Evolutionary conservation across 805 yeast species (phyloP).

Genomic region (Barnettozyma botsteinii): DNA sequence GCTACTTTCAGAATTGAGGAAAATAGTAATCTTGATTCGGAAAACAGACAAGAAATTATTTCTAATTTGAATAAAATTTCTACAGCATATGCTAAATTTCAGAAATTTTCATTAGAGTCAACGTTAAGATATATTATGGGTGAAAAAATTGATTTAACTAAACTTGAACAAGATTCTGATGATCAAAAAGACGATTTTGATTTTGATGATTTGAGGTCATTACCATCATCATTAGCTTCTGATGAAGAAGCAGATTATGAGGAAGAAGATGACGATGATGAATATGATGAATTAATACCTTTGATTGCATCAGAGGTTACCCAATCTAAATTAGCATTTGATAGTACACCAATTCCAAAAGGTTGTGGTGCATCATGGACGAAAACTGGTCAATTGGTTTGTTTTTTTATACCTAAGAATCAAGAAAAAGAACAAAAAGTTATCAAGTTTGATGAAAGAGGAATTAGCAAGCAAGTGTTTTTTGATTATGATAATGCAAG

Average conservation of each 20-base stretch:
- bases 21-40: constrained; percentile 57
- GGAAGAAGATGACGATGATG: constrained; percentile 28
- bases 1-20: constrained; percentile 71
- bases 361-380: constrained; percentile 94
- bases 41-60: constrained; percentile 45
- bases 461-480: constrained; percentile 35
- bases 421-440: constrained; percentile 35
- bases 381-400: constrained; percentile 66
- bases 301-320: constrained; percentile 9
- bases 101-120: constrained; percentile 72
- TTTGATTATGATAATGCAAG: constrained; percentile 27
- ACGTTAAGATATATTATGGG: constrained; percentile 76
- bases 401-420: constrained; percentile 67
- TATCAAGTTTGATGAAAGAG: constrained; percentile 49
- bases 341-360: constrained; percentile 86
- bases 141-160: constrained; percentile 52
- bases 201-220: constrained; percentile 27
- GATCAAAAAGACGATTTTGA: constrained; percentile 32
- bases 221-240: constrained; percentile 16
- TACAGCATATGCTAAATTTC: constrained; percentile 46
- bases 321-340: constrained; percentile 39
- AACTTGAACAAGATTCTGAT: constrained; percentile 30
- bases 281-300: constrained; percentile 27
- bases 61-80: constrained; percentile 50
- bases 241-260: constrained; percentile 24